Evolutionary conservation across 768 basidiomycete species (phyloP).

Genomic region (Mycena albidolilacea): DNA sequence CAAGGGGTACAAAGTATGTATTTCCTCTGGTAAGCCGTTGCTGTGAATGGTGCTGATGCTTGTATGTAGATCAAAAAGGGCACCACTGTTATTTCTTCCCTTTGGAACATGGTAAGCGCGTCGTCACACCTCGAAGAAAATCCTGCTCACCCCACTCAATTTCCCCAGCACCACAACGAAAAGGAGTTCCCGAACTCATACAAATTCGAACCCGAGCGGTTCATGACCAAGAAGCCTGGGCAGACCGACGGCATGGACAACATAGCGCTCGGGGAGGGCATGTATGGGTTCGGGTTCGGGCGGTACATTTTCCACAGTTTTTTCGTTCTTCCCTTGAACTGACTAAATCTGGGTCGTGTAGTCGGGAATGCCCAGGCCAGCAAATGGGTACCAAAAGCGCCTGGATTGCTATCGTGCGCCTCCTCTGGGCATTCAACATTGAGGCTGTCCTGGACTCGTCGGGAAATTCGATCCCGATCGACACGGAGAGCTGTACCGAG

Average conservation of each 20-base stretch:
- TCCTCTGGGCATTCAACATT: constrained; percentile 5
- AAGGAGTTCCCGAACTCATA: constrained; percentile 12
- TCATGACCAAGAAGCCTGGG: background rate
- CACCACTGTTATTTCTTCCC: background rate
- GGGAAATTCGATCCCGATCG: background rate
- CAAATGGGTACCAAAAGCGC: constrained; percentile 2
- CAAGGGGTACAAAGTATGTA: constrained; percentile 1
- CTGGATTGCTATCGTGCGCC: constrained; percentile 4
- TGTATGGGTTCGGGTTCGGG: constrained; percentile 13
- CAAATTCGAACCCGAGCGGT: constrained; percentile 2
- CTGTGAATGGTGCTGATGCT: background rate
- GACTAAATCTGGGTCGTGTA: background rate
- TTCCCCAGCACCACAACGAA: constrained; percentile 19
- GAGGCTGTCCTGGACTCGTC: background rate
- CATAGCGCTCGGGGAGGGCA: background rate
- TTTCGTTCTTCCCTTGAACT: background rate
- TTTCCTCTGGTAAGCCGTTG: background rate
- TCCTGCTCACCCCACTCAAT: background rate
- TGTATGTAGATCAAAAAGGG: constrained; percentile 13
- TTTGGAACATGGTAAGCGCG: constrained; percentile 12
- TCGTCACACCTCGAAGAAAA: background rate
- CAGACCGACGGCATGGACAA: background rate
- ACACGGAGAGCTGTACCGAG: background rate
- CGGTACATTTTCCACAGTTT: background rate
- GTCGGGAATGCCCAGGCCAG: constrained; percentile 10